Evolutionary conservation across 768 basidiomycete species (phyloP), one percentile per base, ranked within the genome.

Genomic region (Macrolepiota albuminosa): DNA sequence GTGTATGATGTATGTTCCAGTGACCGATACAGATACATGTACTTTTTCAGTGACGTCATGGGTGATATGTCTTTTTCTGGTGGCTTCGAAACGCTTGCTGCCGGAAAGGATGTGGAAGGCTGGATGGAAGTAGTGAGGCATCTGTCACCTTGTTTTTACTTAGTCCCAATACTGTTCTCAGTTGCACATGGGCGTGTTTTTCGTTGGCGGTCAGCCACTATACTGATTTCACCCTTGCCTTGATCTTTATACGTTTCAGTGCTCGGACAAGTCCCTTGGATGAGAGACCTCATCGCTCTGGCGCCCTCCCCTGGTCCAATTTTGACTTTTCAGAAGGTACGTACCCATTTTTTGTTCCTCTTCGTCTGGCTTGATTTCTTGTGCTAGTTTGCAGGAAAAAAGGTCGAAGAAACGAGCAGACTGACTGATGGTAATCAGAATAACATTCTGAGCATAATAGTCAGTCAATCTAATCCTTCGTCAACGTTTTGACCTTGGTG

Each of bases 51-150:
- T 55, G 67, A 70, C 54, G 54, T 61, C n/a, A 70, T 68, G 64
- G 69, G 69, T 24, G 69, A 69, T 58, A 69, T 68, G 66, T 56
- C 61, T 10, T 70, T 70, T 55, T 67, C 66, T 21, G 69, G 69
- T 16, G 69, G 69, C 3, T 68, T 68, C 40, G 69, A 70, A 51
- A 68, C 64, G 6, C 62, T 70, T 51, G 56, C 43, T 21, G 66
- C 61, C 6, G 69, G 64, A n/a, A 54, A 64, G 40, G 69, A 70
- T 53, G 56, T 31, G 9, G 69, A 70, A 47, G 67, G 66, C 3
- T 68, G 69, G 69, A 61, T 66, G 63, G 64, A 70, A 60, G 45
- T 66, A 48, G 66, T 65, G n/a, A 61, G 62, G 4, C 6, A n/a
- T 43, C 29, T 10, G 54, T 8, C 31, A 39, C 14, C 9, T 37